Evolutionary conservation across 306 rosid genomes (phyloP).

Genomic region (Mucuna pruriens): DNA sequence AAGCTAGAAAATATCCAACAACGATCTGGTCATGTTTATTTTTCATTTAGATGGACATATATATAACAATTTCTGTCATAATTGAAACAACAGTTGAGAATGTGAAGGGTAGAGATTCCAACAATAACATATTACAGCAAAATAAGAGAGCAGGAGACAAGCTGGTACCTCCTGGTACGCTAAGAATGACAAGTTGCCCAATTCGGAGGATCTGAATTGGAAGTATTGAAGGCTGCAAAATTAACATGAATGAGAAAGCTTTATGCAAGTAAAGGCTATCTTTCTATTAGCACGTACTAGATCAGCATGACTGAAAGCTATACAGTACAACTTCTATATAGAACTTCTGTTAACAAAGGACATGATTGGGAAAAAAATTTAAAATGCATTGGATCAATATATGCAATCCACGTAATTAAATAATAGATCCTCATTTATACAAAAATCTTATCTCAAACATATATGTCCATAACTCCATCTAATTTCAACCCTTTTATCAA

Average conservation of each 20-base stretch:
- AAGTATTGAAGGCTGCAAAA: conserved; percentile 92
- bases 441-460: neutral
- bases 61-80: conserved; percentile 1
- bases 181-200: conserved; percentile 82
- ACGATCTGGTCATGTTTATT: neutral
- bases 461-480: no score
- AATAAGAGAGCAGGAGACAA: conserved; percentile 17
- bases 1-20: neutral
- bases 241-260: conserved; percentile 10
- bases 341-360: conserved; percentile 17
- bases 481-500: neutral
- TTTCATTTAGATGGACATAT: neutral
- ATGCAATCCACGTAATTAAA: neutral
- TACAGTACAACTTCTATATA: conserved; percentile 14
- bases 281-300: conserved; percentile 12
- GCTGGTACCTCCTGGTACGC: conserved; percentile 86
- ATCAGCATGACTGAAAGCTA: conserved; percentile 15
- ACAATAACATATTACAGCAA: neutral
- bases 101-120: conserved; percentile 17
- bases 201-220: conserved; percentile 87
- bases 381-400: neutral
- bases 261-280: conserved; percentile 16
- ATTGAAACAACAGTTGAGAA: conserved; percentile 1
- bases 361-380: conserved; percentile 5
- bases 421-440: neutral